Percentiles rank a stretch among this genome's conserved stretches.
phyloP scores from a whole-genome alignment of 2,329 filamentous ascomycete genomes.

The Sarocladiaceae sp. region DNA sequence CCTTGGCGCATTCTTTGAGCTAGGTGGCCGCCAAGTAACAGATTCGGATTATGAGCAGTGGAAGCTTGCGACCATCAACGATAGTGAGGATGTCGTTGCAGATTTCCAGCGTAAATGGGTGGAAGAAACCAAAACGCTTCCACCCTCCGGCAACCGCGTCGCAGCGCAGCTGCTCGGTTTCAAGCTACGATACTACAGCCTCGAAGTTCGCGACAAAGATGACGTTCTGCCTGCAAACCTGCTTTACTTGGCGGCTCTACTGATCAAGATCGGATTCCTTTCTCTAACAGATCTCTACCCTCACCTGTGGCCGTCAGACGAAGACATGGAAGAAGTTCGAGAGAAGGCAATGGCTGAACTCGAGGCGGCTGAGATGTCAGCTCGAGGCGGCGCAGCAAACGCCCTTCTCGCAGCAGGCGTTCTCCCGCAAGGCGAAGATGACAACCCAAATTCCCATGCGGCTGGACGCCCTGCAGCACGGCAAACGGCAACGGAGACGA shows the following conservation, averaged over 20 bases:
- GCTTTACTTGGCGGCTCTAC: conserved; percentile 81
- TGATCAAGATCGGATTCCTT: conserved; percentile 97
- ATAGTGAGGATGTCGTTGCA: conserved; percentile 38
- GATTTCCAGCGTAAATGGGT: conserved; percentile 68
- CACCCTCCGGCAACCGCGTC: conserved; percentile 79
- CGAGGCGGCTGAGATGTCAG: conserved; percentile 63
- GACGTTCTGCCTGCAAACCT: conserved; percentile 87
- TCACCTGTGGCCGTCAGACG: conserved; percentile 81
- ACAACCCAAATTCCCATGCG: conserved; percentile 45
- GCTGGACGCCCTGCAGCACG: conserved; percentile 26
- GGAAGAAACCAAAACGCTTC: conserved; percentile 69
- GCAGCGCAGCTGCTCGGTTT: conserved; percentile 94
- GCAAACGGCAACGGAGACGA: conserved; percentile 45
- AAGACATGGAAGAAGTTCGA: conserved; percentile 70
- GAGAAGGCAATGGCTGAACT: conserved; percentile 68
- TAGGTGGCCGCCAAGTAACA: conserved; percentile 65
- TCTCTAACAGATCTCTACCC: conserved; percentile 86
- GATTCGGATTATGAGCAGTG: conserved; percentile 45
- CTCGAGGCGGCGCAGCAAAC: conserved; percentile 67
- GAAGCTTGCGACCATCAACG: conserved; percentile 22
- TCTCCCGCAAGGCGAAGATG: conserved; percentile 62
- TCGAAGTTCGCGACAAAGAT: conserved; percentile 62
- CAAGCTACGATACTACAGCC: conserved; percentile 93
- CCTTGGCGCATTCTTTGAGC: conserved; percentile 81
- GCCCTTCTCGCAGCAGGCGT: conserved; percentile 83